phyloP scores from a whole-genome alignment of 2,329 filamentous ascomycete species.

The Aspergillus transmontanensis region DNA sequence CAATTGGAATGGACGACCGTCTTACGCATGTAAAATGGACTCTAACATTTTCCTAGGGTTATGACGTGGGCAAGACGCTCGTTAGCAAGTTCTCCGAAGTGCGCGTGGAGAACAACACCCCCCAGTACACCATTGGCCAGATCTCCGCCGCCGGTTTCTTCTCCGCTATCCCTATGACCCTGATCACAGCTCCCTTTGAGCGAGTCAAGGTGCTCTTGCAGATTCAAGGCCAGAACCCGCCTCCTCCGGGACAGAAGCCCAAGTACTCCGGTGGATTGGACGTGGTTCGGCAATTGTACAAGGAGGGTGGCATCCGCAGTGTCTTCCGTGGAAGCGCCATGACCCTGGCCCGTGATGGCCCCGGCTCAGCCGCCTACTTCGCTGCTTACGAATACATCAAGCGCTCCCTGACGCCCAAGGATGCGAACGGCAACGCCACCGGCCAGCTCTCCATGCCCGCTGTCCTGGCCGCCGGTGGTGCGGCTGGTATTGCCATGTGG shows the following conservation, averaged over 20 bases:
- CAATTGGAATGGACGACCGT: neutral
- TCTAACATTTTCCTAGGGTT: constrained; percentile 70
- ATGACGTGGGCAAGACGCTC: constrained; percentile 90
- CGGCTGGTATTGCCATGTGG: constrained; percentile 97
- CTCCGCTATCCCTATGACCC: constrained; percentile 94
- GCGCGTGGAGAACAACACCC: constrained; percentile 59
- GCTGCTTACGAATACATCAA: constrained; percentile 97
- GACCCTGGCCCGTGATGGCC: constrained; percentile 90
- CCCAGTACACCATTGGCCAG: constrained; percentile 78
- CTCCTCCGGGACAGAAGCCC: constrained; percentile 86
- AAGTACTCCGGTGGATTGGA: constrained; percentile 86
- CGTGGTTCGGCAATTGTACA: constrained; percentile 91
- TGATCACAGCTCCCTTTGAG: constrained; percentile 98
- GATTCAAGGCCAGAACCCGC: constrained; percentile 87
- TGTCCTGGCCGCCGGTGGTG: constrained; percentile 82
- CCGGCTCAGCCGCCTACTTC: constrained; percentile 93
- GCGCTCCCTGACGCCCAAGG: constrained; percentile 78
- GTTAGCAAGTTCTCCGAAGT: constrained; percentile 70
- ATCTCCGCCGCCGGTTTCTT: constrained; percentile 94
- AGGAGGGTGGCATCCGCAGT: constrained; percentile 82
- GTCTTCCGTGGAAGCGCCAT: constrained; percentile 91
- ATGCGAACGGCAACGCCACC: constrained; percentile 70
- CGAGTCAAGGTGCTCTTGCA: constrained; percentile 98
- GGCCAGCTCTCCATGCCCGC: constrained; percentile 81
- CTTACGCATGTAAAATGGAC: neutral